Conservation (phyloP, 2,329 filamentous ascomycete species). For the Plectosphaerella plurivora region DNA sequence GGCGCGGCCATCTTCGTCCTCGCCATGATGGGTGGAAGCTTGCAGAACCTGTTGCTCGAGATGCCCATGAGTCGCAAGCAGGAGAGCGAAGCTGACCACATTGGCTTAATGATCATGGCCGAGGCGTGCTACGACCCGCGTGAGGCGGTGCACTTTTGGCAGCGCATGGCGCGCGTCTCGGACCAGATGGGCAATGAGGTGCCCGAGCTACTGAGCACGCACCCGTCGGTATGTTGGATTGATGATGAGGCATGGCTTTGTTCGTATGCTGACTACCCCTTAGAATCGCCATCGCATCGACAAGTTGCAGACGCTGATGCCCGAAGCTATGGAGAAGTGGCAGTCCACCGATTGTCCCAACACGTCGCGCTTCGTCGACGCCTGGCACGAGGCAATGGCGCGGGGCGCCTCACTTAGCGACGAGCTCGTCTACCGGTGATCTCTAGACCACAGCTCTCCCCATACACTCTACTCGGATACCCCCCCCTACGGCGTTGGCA, state of each 20-base stretch:
- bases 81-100: constrained; percentile 76
- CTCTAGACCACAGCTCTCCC: constrained; percentile 4
- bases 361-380: constrained; percentile 46
- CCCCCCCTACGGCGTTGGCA: not conserved
- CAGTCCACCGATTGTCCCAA: constrained; percentile 49
- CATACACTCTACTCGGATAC: constrained; percentile 1
- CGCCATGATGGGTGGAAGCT: constrained; percentile 32
- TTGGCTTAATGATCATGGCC: constrained; percentile 79
- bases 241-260: not conserved
- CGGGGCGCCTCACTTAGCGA: constrained; percentile 16
- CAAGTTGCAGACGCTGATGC: constrained; percentile 61
- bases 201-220: constrained; percentile 72
- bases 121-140: constrained; percentile 72
- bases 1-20: constrained; percentile 36
- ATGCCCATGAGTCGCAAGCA: constrained; percentile 66
- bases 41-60: constrained; percentile 61
- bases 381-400: constrained; percentile 44
- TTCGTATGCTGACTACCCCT: not conserved
- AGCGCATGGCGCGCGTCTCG: constrained; percentile 55
- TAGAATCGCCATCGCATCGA: constrained; percentile 59
- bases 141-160: constrained; percentile 63
- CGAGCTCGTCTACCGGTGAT: constrained; percentile 12
- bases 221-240: constrained; percentile 59
- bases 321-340: constrained; percentile 50
- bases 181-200: constrained; percentile 38